phyloP scores from a whole-genome alignment of 768 basidiomycete species.

The Trametopsis cervina region DNA sequence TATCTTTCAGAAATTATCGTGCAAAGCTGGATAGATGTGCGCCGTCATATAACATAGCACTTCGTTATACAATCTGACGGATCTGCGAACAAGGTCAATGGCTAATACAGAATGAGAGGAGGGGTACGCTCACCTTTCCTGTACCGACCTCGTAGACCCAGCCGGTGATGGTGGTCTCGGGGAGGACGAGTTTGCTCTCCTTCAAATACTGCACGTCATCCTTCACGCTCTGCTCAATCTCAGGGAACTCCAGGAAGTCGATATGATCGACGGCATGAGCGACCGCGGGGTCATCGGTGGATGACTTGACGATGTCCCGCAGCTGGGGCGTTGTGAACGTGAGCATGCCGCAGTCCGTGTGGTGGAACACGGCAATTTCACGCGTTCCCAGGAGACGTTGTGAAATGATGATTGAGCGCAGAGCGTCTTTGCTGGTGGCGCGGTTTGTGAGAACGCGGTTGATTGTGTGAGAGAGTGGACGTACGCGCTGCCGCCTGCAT shows the following conservation, averaged over 20 bases:
- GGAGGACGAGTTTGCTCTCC: constrained; percentile 46
- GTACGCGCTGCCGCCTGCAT: constrained; percentile 63
- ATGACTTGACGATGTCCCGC: constrained; percentile 41
- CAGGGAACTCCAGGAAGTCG: constrained; percentile 48
- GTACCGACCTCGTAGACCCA: constrained; percentile 64
- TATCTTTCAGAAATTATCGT: too few species aligned
- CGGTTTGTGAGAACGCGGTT: neutral
- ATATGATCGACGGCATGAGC: constrained; percentile 34
- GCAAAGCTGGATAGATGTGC: too few species aligned
- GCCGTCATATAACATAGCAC: too few species aligned
- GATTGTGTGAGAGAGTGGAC: constrained; percentile 18
- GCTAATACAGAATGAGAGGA: neutral
- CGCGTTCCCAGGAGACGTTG: constrained; percentile 66
- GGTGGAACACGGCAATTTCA: constrained; percentile 63
- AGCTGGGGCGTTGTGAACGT: constrained; percentile 49
- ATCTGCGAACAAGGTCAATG: constrained; percentile 12
- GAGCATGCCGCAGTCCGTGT: constrained; percentile 70
- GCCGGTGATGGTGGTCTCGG: constrained; percentile 49
- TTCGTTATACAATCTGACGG: constrained; percentile 10
- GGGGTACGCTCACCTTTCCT: constrained; percentile 42
- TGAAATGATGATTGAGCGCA: constrained; percentile 63
- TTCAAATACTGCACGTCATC: constrained; percentile 53
- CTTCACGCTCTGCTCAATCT: constrained; percentile 47
- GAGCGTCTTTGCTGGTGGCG: constrained; percentile 45
- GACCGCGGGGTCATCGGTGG: constrained; percentile 27